Percentiles rank a stretch among this genome's conserved stretches.
These are phyloP conservation scores for Amaranthus cruentus DNA, from an alignment of 148 eudicot genomes.

Conservation along the genomic window DNA sequence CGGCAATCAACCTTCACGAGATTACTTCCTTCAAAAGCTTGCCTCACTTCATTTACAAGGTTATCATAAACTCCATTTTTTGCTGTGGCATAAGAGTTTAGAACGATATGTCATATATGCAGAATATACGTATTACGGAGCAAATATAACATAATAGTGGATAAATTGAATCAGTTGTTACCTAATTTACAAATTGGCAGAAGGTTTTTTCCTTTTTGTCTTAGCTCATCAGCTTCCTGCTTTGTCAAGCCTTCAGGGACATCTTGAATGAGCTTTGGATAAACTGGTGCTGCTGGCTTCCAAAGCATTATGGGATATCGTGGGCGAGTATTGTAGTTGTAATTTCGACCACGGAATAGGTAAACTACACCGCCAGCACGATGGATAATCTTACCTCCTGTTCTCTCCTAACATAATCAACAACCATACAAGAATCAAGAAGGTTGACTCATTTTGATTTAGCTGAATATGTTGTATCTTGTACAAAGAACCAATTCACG, in stretches of 20 bases:
- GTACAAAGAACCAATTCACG: not conserved
- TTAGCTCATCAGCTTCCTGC: constrained; percentile 63
- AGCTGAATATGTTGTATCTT: not conserved
- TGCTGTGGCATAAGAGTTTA: constrained; percentile 34
- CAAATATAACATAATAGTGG: not conserved
- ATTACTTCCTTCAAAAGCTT: constrained; percentile 80
- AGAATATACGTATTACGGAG: not conserved
- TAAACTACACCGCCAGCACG: constrained; percentile 78
- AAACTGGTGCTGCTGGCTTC: constrained; percentile 97
- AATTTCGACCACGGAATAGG: constrained; percentile 85
- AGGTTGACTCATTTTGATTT: not conserved
- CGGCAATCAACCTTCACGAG: constrained; percentile 77
- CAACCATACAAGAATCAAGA: constrained; percentile 19
- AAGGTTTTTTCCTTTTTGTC: constrained; percentile 65
- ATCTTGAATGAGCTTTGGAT: constrained; percentile 91
- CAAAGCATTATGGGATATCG: constrained; percentile 85
- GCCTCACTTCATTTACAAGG: constrained; percentile 77
- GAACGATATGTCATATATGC: not conserved
- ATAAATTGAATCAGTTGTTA: constrained; percentile 17
- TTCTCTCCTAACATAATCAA: constrained; percentile 58
- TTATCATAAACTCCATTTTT: constrained; percentile 78
- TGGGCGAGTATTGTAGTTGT: constrained; percentile 73
- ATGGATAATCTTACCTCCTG: constrained; percentile 88
- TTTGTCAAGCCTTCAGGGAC: constrained; percentile 90
- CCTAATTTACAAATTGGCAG: constrained; percentile 82